Conservation (phyloP, 352 stramenopile species). For the Pythium insidiosum region DNA sequence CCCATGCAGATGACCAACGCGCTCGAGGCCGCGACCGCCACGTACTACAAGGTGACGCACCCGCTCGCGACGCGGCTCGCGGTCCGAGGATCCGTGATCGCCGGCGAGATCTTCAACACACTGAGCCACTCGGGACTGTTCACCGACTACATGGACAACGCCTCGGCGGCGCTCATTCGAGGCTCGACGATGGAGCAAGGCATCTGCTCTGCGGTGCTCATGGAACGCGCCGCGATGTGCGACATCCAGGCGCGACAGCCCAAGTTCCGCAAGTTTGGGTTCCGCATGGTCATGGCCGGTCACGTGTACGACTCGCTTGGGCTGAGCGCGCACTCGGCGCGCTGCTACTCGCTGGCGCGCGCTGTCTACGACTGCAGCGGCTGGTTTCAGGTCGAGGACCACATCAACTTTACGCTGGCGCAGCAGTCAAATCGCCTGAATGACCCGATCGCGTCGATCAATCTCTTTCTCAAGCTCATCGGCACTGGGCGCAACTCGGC, state of each 20-base stretch:
- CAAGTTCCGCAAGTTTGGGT: conserved; percentile 85
- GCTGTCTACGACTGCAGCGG: conserved; percentile 75
- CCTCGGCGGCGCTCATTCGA: conserved; percentile 71
- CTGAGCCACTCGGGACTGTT: conserved; percentile 69
- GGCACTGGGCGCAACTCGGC: conserved; percentile 73
- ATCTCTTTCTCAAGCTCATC: conserved; percentile 81
- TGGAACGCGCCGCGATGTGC: conserved; percentile 72
- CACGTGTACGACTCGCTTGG: conserved; percentile 75
- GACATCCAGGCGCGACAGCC: conserved; percentile 57
- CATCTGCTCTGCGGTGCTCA: conserved; percentile 77
- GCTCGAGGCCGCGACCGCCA: conserved; percentile 50
- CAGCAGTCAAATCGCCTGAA: conserved; percentile 72
- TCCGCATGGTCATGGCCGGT: conserved; percentile 86
- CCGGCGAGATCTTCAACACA: conserved; percentile 73
- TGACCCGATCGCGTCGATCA: conserved; percentile 77
- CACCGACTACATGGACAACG: conserved; percentile 84
- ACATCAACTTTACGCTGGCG: conserved; percentile 84
- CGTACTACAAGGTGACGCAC: conserved; percentile 54
- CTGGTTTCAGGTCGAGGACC: conserved; percentile 84
- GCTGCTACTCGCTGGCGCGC: conserved; percentile 71
- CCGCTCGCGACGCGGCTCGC: conserved; percentile 40
- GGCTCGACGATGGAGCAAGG: conserved; percentile 80
- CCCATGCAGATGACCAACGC: conserved; percentile 82
- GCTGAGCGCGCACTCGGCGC: conserved; percentile 64
- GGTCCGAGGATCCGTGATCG: conserved; percentile 57